Conservation (phyloP, 2,329 filamentous ascomycete species). For the Phyllosticta capitalensis region DNA sequence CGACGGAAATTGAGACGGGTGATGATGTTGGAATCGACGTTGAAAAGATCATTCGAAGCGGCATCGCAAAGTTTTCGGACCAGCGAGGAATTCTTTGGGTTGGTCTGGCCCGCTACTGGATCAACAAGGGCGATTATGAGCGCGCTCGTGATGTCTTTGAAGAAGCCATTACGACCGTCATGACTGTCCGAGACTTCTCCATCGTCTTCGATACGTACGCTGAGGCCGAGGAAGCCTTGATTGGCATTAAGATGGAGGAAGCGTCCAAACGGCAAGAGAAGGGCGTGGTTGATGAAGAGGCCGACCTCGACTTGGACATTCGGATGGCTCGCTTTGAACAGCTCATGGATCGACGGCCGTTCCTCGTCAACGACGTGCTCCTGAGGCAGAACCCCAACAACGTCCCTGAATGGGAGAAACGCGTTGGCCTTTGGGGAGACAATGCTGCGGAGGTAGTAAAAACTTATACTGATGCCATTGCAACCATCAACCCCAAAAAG, state of each 20-base stretch:
- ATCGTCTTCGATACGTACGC: conserved; percentile 93
- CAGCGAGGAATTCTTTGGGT: conserved; percentile 94
- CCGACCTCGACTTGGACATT: conserved; percentile 90
- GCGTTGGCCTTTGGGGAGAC: conserved; percentile 88
- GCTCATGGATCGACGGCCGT: conserved; percentile 91
- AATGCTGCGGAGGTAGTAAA: conserved; percentile 87
- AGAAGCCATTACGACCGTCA: conserved; percentile 92
- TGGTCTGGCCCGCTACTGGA: conserved; percentile 93
- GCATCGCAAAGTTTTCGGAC: conserved; percentile 82
- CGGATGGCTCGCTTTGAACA: conserved; percentile 98
- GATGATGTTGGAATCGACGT: conserved; percentile 79
- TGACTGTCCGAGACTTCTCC: conserved; percentile 97
- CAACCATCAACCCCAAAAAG: conserved; percentile 87
- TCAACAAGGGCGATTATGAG: conserved; percentile 85
- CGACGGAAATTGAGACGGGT: conserved; percentile 71
- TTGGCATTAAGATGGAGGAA: conserved; percentile 81
- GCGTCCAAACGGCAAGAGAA: conserved; percentile 73
- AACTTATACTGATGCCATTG: conserved; percentile 90
- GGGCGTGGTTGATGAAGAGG: conserved; percentile 66
- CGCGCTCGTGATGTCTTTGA: conserved; percentile 88
- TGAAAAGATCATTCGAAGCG: conserved; percentile 84
- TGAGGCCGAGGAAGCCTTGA: conserved; percentile 95
- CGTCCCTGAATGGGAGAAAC: conserved; percentile 93
- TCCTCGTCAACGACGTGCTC: conserved; percentile 91
- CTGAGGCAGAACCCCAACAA: conserved; percentile 94